phyloP scores from a whole-genome alignment of 2,329 filamentous ascomycete species.

The Colletotrichum incanum region DNA sequence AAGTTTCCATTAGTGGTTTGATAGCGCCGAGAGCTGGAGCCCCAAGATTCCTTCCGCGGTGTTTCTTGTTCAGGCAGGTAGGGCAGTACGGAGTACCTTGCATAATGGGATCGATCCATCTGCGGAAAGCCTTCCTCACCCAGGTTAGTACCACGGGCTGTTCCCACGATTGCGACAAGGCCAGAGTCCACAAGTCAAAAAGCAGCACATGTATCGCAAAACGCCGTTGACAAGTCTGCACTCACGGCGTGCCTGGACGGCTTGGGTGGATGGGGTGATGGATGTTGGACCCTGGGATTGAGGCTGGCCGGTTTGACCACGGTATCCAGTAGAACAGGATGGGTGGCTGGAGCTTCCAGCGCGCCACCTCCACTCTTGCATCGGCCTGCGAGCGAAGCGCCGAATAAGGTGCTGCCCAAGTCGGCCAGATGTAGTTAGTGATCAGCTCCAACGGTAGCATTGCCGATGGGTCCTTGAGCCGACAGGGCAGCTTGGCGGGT shows the following conservation, averaged over 20 bases:
- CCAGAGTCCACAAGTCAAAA: slow-evolving; percentile 25
- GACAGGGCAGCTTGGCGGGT: slow-evolving; percentile 38
- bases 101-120: neutral
- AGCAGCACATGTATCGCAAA: neutral
- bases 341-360: slow-evolving; percentile 30
- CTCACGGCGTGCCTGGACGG: neutral
- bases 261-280: neutral
- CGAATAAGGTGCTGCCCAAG: slow-evolving; percentile 28
- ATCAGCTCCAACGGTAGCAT: slow-evolving; percentile 40
- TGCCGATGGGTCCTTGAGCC: slow-evolving; percentile 31
- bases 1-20: neutral
- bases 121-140: neutral
- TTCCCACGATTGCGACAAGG: slow-evolving; percentile 7
- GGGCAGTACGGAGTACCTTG: neutral
- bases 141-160: neutral
- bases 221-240: neutral
- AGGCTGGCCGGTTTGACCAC: slow-evolving; percentile 27
- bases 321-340: slow-evolving; percentile 22
- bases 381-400: slow-evolving; percentile 29
- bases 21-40: neutral
- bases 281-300: slow-evolving; percentile 27
- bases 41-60: neutral
- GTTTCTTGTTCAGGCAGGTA: neutral
- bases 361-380: slow-evolving; percentile 32
- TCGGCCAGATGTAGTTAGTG: slow-evolving; percentile 35